Evolutionary conservation across 2,329 filamentous ascomycete species (phyloP), one percentile per base, ranked within the genome.

Genomic region (Pseudocercospora musae): DNA sequence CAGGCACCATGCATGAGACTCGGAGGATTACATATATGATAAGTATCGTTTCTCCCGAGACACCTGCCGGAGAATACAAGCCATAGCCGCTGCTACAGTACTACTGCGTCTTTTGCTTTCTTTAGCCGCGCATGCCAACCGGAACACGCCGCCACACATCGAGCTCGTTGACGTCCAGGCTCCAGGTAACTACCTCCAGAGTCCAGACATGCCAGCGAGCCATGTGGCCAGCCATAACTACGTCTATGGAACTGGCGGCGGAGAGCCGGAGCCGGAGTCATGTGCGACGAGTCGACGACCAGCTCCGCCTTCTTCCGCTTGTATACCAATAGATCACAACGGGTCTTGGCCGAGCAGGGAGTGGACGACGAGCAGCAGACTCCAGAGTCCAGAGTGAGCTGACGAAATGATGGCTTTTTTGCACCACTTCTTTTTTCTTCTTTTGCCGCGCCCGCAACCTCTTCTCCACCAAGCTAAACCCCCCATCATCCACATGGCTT

Each of bases 401-500:
- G 42, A 46, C 42, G 42, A 46, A 46, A 46, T 20, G n/a, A 44
- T 44, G 40, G 40, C 40, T 44, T 44, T 44, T 44, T 5, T 21
- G n/a, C 20, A 46, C n/a, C 42, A 46, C n/a, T 13, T 20, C n/a
- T 46, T 46, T 18, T 20, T 21, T n/a, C n/a, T 18, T 25, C 4
- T 48, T 48, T 48, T 25, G 44, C 44, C 44, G 23, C 25, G 48
- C n/a, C 48, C 48, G 25, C 25, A 13, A 15, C 21, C 3, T 52
- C 37, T 40, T 40, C 13, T 18, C 21, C 48, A 52, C 48, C 48
- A 52, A 52, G 25, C 48, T 52, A 42, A 33, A 52, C 49, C 57
- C 49, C 57, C 33, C 56, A 50, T 29, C 56, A 15, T 52, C 21
- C 21, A 23, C 54, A 44, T 54, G 40, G 44, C 20, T 46, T 57